A percentile compares a stretch with the other conserved stretches of the same genome.
Evolutionary conservation across 805 yeast genomes (phyloP).

Genomic region (Hanseniaspora guilliermondii): DNA sequence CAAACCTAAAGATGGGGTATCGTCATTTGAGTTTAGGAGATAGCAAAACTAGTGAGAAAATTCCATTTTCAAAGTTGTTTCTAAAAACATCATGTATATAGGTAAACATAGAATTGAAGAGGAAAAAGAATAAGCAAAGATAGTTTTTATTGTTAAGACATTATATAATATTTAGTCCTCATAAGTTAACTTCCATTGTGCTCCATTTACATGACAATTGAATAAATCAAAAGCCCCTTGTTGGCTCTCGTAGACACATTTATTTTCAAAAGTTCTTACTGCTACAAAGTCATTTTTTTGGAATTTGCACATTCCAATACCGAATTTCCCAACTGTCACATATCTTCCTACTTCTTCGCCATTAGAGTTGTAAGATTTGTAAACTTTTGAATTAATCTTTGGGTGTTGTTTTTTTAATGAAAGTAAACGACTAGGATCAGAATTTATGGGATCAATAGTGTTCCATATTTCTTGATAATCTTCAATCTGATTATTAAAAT

Average conservation of each 20-base stretch:
- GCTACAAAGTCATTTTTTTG: constrained; percentile 15
- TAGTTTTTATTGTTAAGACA: too few relatives aligned
- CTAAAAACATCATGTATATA: constrained; percentile 19
- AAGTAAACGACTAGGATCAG: constrained; percentile 25
- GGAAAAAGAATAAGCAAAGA: too few relatives aligned
- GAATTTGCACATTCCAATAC: constrained; percentile 36
- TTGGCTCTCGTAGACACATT: constrained; percentile 10
- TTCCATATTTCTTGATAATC: constrained; percentile 46
- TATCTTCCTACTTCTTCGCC: constrained; percentile 29
- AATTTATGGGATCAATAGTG: constrained; percentile 32
- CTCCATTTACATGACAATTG: not conserved
- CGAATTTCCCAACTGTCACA: constrained; percentile 40
- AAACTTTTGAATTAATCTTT: constrained; percentile 13
- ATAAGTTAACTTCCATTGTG: constrained; percentile 1
- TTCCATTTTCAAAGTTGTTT: constrained; percentile 45
- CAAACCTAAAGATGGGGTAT: constrained; percentile 63
- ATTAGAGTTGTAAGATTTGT: not conserved
- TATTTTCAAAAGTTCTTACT: constrained; percentile 11
- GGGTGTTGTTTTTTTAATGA: not conserved
- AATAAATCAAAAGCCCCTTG: constrained; percentile 1
- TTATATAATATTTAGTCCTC: not conserved
- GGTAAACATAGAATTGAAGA: not conserved
- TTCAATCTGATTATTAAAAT: constrained; percentile 29
- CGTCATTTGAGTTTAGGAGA: constrained; percentile 71
- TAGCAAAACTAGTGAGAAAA: constrained; percentile 60